Evolutionary conservation across 805 yeast species (phyloP).

Genomic region (Hanseniaspora occidentalis): DNA sequence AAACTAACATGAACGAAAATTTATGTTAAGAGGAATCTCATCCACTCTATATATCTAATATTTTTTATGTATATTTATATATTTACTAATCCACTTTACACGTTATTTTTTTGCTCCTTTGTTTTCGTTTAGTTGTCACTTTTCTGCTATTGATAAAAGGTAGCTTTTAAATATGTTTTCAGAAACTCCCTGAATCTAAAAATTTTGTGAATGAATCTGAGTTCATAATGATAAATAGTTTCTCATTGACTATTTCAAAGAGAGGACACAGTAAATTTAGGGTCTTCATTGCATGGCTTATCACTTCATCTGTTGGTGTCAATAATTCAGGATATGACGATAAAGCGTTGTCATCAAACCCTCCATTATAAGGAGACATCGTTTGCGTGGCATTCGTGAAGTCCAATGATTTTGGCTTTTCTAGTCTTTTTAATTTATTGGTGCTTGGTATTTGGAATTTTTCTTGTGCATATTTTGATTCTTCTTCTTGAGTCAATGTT

Average conservation of each 20-base stretch:
- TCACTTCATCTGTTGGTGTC: slow-evolving; percentile 24
- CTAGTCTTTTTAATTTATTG: neutral
- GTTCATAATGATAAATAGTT: slow-evolving; percentile 50
- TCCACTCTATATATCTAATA: neutral
- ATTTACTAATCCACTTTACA: neutral
- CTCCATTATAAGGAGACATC: neutral
- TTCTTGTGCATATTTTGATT: neutral
- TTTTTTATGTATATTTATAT: slow-evolving; percentile 10
- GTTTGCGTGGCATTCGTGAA: neutral
- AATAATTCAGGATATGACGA: neutral
- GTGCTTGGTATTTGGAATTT: neutral
- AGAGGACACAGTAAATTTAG: slow-evolving; percentile 30
- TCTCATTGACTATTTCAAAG: slow-evolving; percentile 35
- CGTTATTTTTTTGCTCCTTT: no score
- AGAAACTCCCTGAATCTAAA: slow-evolving; percentile 32
- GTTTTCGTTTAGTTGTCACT: no score
- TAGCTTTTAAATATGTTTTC: no score
- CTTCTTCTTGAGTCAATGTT: slow-evolving; percentile 1
- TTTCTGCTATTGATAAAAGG: no score
- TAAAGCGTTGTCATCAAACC: neutral
- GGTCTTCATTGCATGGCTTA: slow-evolving; percentile 24
- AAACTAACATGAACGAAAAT: neutral
- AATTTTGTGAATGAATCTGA: slow-evolving; percentile 67
- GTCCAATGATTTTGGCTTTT: neutral
- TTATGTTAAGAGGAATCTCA: no score